phyloP scores from a whole-genome alignment of 2,329 filamentous ascomycete genomes.

The Rasamsonia emersonii region DNA sequence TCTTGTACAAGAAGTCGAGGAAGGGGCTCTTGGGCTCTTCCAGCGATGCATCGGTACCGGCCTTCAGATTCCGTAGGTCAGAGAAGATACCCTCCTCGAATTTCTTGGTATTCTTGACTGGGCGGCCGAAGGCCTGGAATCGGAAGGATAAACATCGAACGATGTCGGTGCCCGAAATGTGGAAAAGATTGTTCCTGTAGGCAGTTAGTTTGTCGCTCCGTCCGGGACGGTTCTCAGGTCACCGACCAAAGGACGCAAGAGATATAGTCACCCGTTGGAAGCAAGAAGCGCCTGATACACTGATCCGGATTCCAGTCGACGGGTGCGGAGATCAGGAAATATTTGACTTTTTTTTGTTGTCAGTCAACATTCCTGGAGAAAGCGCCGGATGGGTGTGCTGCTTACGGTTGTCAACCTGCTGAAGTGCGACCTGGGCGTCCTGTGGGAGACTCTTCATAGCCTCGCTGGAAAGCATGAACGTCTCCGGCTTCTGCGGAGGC shows the following conservation, averaged over 20 bases:
- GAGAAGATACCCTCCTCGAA: slow-evolving; percentile 99
- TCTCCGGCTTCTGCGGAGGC: slow-evolving; percentile 91
- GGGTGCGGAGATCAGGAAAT: slow-evolving; percentile 96
- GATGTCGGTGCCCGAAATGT: slow-evolving; percentile 98
- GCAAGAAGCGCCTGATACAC: slow-evolving; percentile 88
- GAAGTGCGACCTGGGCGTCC: slow-evolving; percentile 91
- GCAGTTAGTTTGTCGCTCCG: slow-evolving; percentile 9
- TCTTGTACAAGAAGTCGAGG: slow-evolving; percentile 98
- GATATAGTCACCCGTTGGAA: slow-evolving; percentile 97
- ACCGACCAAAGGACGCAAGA: slow-evolving; percentile 87
- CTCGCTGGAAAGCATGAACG: slow-evolving; percentile 95
- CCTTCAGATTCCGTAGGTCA: slow-evolving; percentile 94
- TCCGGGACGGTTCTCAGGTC: slow-evolving; percentile 1
- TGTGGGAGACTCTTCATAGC: slow-evolving; percentile 93
- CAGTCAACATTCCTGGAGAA: slow-evolving; percentile 8
- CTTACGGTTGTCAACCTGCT: slow-evolving; percentile 96
- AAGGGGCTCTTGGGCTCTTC: slow-evolving; percentile 99
- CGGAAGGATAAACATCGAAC: slow-evolving; percentile 95
- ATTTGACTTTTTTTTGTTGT: slow-evolving; percentile 63
- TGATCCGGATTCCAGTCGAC: slow-evolving; percentile 97
- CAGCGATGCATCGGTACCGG: slow-evolving; percentile 92
- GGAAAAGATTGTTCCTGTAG: slow-evolving; percentile 88
- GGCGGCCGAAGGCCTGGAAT: slow-evolving; percentile 96
- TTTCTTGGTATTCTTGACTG: slow-evolving; percentile 99
- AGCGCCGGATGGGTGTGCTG: slow-evolving; percentile 14